Base-by-base conservation (phyloP, 2,329 filamentous ascomycete species). In the Fusarium tanahbumbuense region DNA sequence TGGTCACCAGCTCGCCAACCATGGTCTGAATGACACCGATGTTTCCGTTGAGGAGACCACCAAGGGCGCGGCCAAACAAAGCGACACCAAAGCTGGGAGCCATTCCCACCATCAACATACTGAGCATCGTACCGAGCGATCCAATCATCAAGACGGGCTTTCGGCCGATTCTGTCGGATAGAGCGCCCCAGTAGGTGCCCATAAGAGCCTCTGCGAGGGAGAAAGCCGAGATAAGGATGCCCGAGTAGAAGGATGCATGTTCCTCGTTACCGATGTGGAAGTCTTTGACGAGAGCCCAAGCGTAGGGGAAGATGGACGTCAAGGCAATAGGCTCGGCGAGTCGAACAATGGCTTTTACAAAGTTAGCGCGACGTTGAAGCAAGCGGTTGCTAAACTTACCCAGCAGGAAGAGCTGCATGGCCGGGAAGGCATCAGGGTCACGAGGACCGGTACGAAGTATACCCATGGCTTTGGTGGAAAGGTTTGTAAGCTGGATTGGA, bases 261-360 rank as follows among this genome's bases (percentile, higher is more conserved):
- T 88, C 83, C 72, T 89, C 88, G 73, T 88, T 86, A 67, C 91
- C 92, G 73, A 94, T 86, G 42, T 92, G 77, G 80, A 93, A 93
- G 73, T 89, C 86, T 80, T 92, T 92, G 72, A 95, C 90, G 73
- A 95, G 89, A 64, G 91, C 87, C 92, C 92, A 97, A 64, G 93
- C 93, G 80, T 97, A 98, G 22, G 94, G 94, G 75, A 95, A 97
- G 80, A 97, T 96, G 76, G 93, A 96, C 3, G 94, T 97, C 70
- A 98, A 87, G 53, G 94, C 94, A 74, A 98, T 95, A 23, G 94
- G 94, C 81, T 98, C 94, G 56, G 94, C 93, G 72, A 98, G 89
- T 68, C 94, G 93, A 77, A 97, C 94, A 84, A 97, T 93, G 79
- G 93, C 94, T 97, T 25, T 42, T 37, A n/a, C 13, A 12, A 22